Conservation (phyloP, 31 red algal species). For the Odonthalia washingtoniensis region DNA sequence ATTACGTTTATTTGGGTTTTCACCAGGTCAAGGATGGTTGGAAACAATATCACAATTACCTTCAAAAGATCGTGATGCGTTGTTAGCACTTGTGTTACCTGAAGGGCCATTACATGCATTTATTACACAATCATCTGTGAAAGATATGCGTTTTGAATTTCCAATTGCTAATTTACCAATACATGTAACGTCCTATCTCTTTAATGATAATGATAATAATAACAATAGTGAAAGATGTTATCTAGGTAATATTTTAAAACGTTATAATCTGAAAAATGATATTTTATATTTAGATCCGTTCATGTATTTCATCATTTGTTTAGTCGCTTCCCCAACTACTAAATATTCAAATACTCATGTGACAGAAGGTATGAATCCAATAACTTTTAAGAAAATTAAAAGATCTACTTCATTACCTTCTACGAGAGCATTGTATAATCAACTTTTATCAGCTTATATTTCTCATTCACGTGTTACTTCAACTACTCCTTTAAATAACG, state of each 20-base stretch:
- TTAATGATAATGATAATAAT: not conserved
- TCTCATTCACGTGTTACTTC: no score
- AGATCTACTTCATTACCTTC: no score
- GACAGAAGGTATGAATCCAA: not conserved
- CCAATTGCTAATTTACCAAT: constrained; percentile 43
- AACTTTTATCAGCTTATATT: no score
- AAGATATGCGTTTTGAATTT: constrained; percentile 74
- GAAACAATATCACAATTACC: constrained; percentile 59
- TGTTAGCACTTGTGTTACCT: constrained; percentile 57
- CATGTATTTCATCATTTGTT: constrained; percentile 62
- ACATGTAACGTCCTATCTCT: constrained; percentile 4
- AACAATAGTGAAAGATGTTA: constrained; percentile 22
- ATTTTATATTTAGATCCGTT: constrained; percentile 54
- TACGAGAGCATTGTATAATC: no score
- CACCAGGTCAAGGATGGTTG: constrained; percentile 68
- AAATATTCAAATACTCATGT: constrained; percentile 30
- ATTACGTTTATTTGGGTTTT: constrained; percentile 62
- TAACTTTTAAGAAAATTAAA: no score
- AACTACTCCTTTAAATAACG: no score
- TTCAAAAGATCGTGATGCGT: constrained; percentile 50
- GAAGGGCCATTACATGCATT: constrained; percentile 66
- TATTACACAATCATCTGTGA: not conserved
- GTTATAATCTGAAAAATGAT: constrained; percentile 37
- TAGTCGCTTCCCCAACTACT: constrained; percentile 63
- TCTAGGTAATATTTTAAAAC: constrained; percentile 48